These are phyloP conservation scores for Pyrenula massariospora DNA, from an alignment of 495 filamentous ascomycete genomes.

Conservation along the genomic window DNA sequence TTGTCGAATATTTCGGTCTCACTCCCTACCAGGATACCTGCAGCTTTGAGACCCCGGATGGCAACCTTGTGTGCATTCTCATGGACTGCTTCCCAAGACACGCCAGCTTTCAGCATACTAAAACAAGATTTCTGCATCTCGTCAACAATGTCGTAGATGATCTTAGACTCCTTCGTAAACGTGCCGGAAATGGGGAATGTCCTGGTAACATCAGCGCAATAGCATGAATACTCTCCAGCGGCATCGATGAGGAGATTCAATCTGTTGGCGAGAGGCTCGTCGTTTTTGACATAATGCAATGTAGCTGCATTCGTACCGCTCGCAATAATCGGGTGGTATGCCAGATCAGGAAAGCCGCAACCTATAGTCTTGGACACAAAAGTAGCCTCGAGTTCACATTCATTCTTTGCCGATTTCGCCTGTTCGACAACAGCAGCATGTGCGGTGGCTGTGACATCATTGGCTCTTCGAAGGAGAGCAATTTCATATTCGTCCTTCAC, in stretches of 20 bases:
- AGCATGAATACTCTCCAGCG: conserved; percentile 67
- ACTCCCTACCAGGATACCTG: conserved; percentile 64
- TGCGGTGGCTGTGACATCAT: conserved; percentile 63
- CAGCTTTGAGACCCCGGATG: conserved; percentile 61
- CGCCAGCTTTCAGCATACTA: conserved; percentile 58
- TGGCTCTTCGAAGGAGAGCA: conserved; percentile 71
- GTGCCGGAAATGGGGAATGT: conserved; percentile 72
- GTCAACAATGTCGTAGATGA: conserved; percentile 78
- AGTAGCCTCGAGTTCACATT: conserved; percentile 69
- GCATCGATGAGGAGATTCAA: conserved; percentile 74
- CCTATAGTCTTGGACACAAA: conserved; percentile 69
- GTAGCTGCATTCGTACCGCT: conserved; percentile 67
- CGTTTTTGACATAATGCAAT: conserved; percentile 77
- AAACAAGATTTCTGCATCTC: conserved; percentile 75
- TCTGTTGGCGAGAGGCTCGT: conserved; percentile 50
- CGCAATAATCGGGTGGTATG: conserved; percentile 79
- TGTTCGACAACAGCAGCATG: conserved; percentile 60
- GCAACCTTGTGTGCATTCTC: conserved; percentile 66
- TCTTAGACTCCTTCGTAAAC: conserved; percentile 58
- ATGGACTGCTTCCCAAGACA: conserved; percentile 81
- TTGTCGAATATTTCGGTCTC: conserved; percentile 60
- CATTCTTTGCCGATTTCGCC: conserved; percentile 56
- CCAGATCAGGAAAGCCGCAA: conserved; percentile 61
- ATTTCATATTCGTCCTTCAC: conserved; percentile 80
- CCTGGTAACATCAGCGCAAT: conserved; percentile 83